A percentile compares a stretch with the other conserved stretches of the same genome.
phyloP scores from a whole-genome alignment of 2,329 filamentous ascomycete species.

The Talaromyces amestolkiae region DNA sequence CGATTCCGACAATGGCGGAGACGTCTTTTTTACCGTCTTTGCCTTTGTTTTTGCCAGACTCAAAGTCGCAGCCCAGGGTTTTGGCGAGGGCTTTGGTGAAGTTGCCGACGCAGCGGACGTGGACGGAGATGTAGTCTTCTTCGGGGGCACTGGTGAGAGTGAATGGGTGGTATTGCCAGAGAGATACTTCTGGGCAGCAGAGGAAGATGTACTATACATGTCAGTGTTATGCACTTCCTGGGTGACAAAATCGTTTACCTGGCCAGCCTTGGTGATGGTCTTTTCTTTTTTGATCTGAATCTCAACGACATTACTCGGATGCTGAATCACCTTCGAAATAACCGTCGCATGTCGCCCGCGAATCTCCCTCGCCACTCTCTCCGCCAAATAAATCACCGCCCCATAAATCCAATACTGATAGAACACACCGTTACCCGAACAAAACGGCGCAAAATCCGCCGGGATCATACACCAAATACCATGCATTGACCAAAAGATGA shows the following conservation, averaged over 20 bases:
- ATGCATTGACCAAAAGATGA: slow-evolving; percentile 87
- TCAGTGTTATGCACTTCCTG: not conserved
- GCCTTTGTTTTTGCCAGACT: slow-evolving; percentile 36
- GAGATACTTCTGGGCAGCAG: slow-evolving; percentile 78
- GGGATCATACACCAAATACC: slow-evolving; percentile 90
- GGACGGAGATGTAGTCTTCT: slow-evolving; percentile 85
- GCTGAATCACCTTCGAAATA: slow-evolving; percentile 85
- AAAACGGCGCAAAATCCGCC: slow-evolving; percentile 70
- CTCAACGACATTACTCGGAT: slow-evolving; percentile 83
- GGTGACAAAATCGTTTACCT: slow-evolving; percentile 38
- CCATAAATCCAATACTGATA: slow-evolving; percentile 90
- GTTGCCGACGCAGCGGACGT: slow-evolving; percentile 78
- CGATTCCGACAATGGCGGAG: slow-evolving; percentile 69
- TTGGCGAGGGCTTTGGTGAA: slow-evolving; percentile 70
- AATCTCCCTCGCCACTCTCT: slow-evolving; percentile 73
- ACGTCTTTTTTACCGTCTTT: slow-evolving; percentile 36
- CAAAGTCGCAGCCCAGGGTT: slow-evolving; percentile 73
- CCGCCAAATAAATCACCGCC: slow-evolving; percentile 75
- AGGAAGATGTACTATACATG: slow-evolving; percentile 71
- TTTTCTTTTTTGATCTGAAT: slow-evolving; percentile 90
- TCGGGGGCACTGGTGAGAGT: slow-evolving; percentile 83
- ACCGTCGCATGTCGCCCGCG: slow-evolving; percentile 79
- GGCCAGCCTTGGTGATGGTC: slow-evolving; percentile 75
- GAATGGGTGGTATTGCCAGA: slow-evolving; percentile 88
- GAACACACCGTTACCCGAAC: slow-evolving; percentile 73